Evolutionary conservation across 169 alveolate species (phyloP).

Genomic region (Neospora caninum): DNA sequence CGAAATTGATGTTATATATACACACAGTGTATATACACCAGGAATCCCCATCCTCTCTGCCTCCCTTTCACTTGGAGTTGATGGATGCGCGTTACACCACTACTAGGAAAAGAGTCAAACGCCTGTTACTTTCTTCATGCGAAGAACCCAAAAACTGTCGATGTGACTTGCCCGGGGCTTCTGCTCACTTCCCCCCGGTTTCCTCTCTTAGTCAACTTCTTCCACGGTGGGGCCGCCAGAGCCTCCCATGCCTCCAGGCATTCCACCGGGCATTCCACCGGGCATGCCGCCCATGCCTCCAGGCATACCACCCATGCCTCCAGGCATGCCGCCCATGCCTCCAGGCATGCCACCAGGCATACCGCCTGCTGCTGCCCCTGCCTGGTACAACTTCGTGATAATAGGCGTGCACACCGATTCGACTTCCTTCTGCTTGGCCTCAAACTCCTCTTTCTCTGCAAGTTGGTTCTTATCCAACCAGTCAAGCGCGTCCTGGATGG

Average conservation of each 20-base stretch:
- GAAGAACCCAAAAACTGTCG: background rate
- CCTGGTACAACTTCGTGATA: constrained; percentile 92
- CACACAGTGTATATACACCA: background rate
- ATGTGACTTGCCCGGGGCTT: background rate
- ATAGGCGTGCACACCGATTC: constrained; percentile 95
- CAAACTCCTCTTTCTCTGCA: constrained; percentile 94
- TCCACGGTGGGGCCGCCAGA: constrained; percentile 43
- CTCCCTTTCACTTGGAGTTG: background rate
- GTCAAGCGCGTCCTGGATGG: constrained; percentile 90
- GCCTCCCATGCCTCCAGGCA: constrained; percentile 22
- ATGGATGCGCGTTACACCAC: background rate
- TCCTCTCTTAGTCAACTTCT: background rate
- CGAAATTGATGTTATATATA: background rate
- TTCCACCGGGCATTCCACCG: constrained; percentile 78
- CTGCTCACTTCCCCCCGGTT: background rate
- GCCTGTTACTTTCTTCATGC: background rate
- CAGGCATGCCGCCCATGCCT: background rate
- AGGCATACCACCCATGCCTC: constrained; percentile 37
- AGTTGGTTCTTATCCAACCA: constrained; percentile 95
- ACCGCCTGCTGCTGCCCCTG: constrained; percentile 95
- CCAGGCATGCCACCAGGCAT: constrained; percentile 86
- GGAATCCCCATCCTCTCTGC: background rate
- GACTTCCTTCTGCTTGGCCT: constrained; percentile 94
- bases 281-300: constrained; percentile 96
- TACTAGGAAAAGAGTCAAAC: background rate